phyloP scores from a whole-genome alignment of 225 moss, liverwort and hornwort genomes.

The Bryoerythrophyllum caledonicum region DNA sequence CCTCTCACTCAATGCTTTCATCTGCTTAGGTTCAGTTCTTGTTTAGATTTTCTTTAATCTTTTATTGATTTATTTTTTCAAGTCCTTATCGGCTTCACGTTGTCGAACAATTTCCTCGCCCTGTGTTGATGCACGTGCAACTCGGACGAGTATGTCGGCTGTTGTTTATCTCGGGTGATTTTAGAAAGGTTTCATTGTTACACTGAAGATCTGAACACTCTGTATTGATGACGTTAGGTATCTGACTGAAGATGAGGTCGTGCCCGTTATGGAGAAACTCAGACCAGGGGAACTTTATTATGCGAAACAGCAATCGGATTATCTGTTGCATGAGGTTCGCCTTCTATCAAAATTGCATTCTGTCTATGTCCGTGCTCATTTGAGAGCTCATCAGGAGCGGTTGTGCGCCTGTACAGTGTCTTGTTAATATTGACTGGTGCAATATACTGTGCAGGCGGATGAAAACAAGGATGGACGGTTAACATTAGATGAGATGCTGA shows the following conservation, averaged over 20 bases:
- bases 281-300: constrained; percentile 71
- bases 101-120: not conserved
- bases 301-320: constrained; percentile 70
- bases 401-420: not conserved
- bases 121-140: not conserved
- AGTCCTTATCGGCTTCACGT: not conserved
- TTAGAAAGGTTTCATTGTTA: not conserved
- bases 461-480: constrained; percentile 61
- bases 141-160: not conserved
- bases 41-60: not conserved
- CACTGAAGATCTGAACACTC: not conserved
- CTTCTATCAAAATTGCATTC: not conserved
- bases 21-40: not conserved
- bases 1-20: not conserved
- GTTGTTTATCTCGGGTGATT: constrained; percentile 5
- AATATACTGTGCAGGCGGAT: constrained; percentile 57
- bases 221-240: constrained; percentile 28
- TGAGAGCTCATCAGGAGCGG: not conserved
- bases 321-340: constrained; percentile 57
- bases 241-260: constrained; percentile 65
- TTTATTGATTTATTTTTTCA: not conserved
- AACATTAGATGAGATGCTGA: constrained; percentile 70
- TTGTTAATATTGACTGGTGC: constrained; percentile 5
- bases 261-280: constrained; percentile 56
- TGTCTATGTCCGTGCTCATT: not conserved